These are phyloP conservation scores for Suillus subluteus DNA, from an alignment of 768 basidiomycete species.

Conservation along the genomic window DNA sequence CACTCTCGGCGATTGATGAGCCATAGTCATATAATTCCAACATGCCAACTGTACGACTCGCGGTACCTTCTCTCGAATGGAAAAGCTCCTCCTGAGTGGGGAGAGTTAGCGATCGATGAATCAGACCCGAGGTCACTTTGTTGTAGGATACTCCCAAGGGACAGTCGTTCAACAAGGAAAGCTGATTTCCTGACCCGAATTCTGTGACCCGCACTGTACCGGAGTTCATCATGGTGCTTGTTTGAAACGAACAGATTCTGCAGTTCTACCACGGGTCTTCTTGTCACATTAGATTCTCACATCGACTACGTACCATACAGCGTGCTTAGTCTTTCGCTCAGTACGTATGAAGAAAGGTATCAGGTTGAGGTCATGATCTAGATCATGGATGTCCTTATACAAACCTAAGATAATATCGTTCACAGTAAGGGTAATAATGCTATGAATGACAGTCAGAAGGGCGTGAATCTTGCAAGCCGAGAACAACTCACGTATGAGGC, in stretches of 20 bases:
- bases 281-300: background rate
- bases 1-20: background rate
- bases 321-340: background rate
- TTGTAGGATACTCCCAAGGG: background rate
- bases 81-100: background rate
- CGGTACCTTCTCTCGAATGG: background rate
- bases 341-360: background rate
- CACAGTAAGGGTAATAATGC: conserved; percentile 88
- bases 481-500: conserved; percentile 75
- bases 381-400: conserved; percentile 50
- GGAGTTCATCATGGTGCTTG: background rate
- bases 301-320: background rate
- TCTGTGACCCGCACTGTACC: background rate
- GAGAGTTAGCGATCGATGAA: background rate
- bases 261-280: background rate
- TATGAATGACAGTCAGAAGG: conserved; percentile 31
- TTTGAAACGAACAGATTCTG: background rate
- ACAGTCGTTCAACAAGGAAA: background rate
- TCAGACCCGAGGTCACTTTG: background rate
- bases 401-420: conserved; percentile 78
- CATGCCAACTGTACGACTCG: background rate
- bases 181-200: background rate
- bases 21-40: background rate
- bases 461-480: background rate
- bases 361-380: background rate